A percentile compares a stretch with the other conserved stretches of the same genome.
phyloP scores from a whole-genome alignment of 2,329 filamentous ascomycete species.

The Phialophora tarda region DNA sequence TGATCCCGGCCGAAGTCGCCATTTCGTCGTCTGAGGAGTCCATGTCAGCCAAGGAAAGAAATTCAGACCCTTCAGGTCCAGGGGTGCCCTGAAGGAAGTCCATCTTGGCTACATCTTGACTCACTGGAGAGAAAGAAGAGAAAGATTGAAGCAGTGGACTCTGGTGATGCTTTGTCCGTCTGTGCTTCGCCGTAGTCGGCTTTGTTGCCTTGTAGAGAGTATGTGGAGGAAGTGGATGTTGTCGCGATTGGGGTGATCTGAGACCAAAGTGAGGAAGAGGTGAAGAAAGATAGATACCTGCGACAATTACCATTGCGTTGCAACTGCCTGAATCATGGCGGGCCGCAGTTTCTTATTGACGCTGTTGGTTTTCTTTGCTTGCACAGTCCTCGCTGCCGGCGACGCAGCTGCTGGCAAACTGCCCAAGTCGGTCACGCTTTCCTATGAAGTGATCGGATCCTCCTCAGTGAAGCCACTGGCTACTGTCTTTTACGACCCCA shows the following conservation, averaged over 20 bases:
- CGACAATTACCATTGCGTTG: background rate
- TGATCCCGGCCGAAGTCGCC: conserved; percentile 2
- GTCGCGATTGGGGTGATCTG: conserved; percentile 8
- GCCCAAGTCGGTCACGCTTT: conserved; percentile 37
- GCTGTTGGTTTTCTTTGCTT: conserved; percentile 23
- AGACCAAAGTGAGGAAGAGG: conserved; percentile 1
- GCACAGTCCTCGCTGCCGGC: conserved; percentile 16
- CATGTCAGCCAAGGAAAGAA: conserved; percentile 18
- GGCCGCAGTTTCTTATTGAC: conserved; percentile 23
- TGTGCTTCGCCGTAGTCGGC: conserved; percentile 22
- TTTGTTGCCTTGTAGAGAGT: conserved; percentile 24
- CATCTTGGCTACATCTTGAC: conserved; percentile 34
- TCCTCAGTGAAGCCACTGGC: conserved; percentile 43
- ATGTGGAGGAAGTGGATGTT: conserved; percentile 4
- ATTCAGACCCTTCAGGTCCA: conserved; percentile 23
- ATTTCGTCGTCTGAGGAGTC: conserved; percentile 33
- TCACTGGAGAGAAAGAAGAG: conserved; percentile 20
- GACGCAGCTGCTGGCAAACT: conserved; percentile 28
- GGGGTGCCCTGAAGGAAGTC: conserved; percentile 30
- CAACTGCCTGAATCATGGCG: conserved; percentile 13
- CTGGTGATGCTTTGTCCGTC: conserved; percentile 1
- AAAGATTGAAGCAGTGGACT: conserved; percentile 18
- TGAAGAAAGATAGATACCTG: background rate
- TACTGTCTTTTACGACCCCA: conserved; percentile 50
- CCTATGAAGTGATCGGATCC: conserved; percentile 38